A percentile compares a stretch with the other conserved stretches of the same genome.
phyloP scores from a whole-genome alignment of 805 yeast genomes.

The Metschnikowia borealis region DNA sequence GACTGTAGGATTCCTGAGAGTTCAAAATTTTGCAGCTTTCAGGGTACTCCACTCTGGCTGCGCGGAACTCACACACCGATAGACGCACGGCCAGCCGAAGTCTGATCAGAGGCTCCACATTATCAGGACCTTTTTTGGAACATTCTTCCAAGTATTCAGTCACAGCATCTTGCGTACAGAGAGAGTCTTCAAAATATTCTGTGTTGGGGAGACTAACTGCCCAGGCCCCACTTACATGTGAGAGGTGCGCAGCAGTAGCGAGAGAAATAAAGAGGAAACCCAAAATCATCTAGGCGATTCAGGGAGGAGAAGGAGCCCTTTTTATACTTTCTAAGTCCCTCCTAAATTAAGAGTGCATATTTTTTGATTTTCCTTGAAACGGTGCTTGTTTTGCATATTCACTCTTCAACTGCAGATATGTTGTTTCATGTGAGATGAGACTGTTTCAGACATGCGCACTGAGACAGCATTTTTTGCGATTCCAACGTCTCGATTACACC shows the following conservation, averaged over 20 bases:
- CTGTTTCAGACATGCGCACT: constrained; percentile 2
- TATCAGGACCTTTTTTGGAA: constrained; percentile 36
- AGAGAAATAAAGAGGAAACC: neutral
- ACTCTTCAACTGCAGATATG: neutral
- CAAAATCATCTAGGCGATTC: neutral
- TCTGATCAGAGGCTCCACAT: constrained; percentile 26
- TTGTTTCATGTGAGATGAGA: constrained; percentile 3
- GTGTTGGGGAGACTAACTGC: neutral
- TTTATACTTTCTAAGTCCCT: neutral
- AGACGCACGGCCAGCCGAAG: constrained; percentile 43
- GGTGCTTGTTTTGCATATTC: neutral
- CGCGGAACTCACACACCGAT: constrained; percentile 53
- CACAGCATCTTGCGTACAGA: constrained; percentile 33
- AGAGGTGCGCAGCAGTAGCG: constrained; percentile 1
- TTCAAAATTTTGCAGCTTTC: constrained; percentile 19
- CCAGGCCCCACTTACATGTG: constrained; percentile 1
- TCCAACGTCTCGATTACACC: neutral
- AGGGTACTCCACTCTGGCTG: constrained; percentile 38
- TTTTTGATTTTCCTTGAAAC: neutral
- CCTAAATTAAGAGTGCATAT: neutral
- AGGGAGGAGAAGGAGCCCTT: neutral
- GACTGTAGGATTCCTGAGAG: constrained; percentile 15
- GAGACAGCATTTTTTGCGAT: constrained; percentile 1
- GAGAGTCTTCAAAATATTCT: constrained; percentile 2
- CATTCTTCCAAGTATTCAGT: constrained; percentile 39